Evolutionary conservation across 2,329 filamentous ascomycete species (phyloP), one percentile per base, ranked within the genome.

Genomic region (Curvularia sp.): DNA sequence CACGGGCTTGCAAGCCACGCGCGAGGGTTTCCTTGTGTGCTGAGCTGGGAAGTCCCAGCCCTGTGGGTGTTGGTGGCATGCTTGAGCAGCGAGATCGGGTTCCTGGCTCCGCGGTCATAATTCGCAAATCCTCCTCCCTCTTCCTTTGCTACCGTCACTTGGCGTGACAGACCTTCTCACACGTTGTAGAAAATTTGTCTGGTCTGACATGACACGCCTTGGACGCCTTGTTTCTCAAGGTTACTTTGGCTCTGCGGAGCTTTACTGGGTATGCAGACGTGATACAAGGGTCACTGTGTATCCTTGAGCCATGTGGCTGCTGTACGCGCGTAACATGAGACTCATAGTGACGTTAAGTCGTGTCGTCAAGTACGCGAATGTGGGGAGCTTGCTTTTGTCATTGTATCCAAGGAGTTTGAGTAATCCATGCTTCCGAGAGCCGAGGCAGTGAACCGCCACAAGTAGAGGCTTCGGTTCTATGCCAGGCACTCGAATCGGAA

Each of bases 281-380:
- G 9, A 48, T 24, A 55, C 61, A 57, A 41, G 42, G 26, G 55
- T 55, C 50, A 55, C 58, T 55, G 53, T 56, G 53, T 56, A 43
- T 52, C 30, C 61, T 63, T 61, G 42, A 50, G 58, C 61, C 49
- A 63, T 57, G 53, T 61, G 58, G 52, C 49, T 55, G 53, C 30
- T 47, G 57, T 57, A 31, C 49, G 13, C 38, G 31, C 26, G 41
- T 53, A 35, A 47, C 20, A 50, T 15, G 4, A 49, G 42, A 38
- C 13, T 46, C 50, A 24, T 5, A 8, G 13, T 35, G 50, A 55
- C 41, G 58, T 38, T 47, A 28, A 50, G 13, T 8, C n/a, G 18
- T 38, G 35, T n/a, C 35, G 35, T 38, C 15, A 18, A 8, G 15
- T 18, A n/a, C 7, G 35, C 35, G 8, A 18, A 3, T 38, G 15